These are phyloP conservation scores for Entonaema liquescens DNA, from an alignment of 495 filamentous ascomycete species.

Conservation along the genomic window DNA sequence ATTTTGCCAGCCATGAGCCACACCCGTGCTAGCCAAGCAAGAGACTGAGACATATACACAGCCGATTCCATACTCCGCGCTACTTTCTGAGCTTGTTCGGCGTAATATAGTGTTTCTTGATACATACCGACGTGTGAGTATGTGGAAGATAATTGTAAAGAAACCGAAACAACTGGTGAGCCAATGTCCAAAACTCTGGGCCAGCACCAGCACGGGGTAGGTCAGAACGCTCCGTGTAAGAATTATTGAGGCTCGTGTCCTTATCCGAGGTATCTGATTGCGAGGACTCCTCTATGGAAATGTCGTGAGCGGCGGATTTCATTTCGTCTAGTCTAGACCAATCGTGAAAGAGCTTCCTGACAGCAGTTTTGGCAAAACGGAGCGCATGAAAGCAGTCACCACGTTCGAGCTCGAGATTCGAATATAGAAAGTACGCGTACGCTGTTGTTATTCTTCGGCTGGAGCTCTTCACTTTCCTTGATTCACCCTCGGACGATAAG, in stretches of 20 bases:
- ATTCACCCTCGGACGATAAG: constrained; percentile 21
- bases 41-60: constrained; percentile 61
- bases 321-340: constrained; percentile 71
- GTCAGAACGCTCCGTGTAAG: constrained; percentile 38
- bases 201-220: constrained; percentile 52
- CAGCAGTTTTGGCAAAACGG: constrained; percentile 69
- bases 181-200: constrained; percentile 81
- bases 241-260: constrained; percentile 35
- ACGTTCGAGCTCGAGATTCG: constrained; percentile 68
- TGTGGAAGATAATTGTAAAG: constrained; percentile 75
- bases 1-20: constrained; percentile 70
- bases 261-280: constrained; percentile 48
- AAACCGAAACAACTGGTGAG: constrained; percentile 73
- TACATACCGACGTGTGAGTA: constrained; percentile 87
- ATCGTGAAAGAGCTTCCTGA: constrained; percentile 71
- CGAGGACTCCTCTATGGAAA: constrained; percentile 46
- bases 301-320: constrained; percentile 45
- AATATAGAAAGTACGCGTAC: constrained; percentile 66
- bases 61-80: constrained; percentile 72
- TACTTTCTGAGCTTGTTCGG: constrained; percentile 83
- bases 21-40: constrained; percentile 69
- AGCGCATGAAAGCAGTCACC: constrained; percentile 72
- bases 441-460: constrained; percentile 57
- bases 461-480: constrained; percentile 34
- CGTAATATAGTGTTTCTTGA: constrained; percentile 89